A percentile compares a stretch with the other conserved stretches of the same genome.
Conservation (phyloP, 2,329 filamentous ascomycete species). For the Colletotrichum aenigma region DNA sequence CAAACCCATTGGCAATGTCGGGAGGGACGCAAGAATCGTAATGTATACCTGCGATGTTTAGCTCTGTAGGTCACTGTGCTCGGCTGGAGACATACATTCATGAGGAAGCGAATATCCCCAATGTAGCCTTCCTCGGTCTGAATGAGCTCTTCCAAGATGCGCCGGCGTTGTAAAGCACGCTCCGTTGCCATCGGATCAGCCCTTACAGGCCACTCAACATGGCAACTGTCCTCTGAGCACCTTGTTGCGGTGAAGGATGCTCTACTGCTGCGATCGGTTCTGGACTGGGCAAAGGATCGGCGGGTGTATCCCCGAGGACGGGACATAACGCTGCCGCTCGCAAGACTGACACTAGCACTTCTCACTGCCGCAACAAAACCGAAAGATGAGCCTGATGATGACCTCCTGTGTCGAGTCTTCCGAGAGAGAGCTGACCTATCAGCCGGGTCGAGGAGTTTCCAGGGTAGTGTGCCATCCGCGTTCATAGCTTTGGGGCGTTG, state of each 20-base stretch:
- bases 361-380: slow-evolving; percentile 81
- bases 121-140: slow-evolving; percentile 89
- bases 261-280: slow-evolving; percentile 66
- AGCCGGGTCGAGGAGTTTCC: slow-evolving; percentile 31
- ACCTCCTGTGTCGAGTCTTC: slow-evolving; percentile 53
- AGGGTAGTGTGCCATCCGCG: slow-evolving; percentile 35
- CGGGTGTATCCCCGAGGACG: slow-evolving; percentile 59
- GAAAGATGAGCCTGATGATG: slow-evolving; percentile 76
- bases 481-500: slow-evolving; percentile 36
- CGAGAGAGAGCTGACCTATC: slow-evolving; percentile 24
- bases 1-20: slow-evolving; percentile 66
- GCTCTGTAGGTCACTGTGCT: not conserved
- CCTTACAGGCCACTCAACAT: slow-evolving; percentile 56
- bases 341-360: slow-evolving; percentile 79
- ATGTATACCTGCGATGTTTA: slow-evolving; percentile 66
- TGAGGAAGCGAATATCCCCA: slow-evolving; percentile 82
- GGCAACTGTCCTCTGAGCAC: slow-evolving; percentile 68
- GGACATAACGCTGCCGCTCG: slow-evolving; percentile 71
- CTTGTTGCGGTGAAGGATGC: slow-evolving; percentile 65
- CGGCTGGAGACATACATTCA: slow-evolving; percentile 66
- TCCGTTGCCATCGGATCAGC: slow-evolving; percentile 73
- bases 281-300: slow-evolving; percentile 58
- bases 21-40: slow-evolving; percentile 74
- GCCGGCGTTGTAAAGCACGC: slow-evolving; percentile 76
- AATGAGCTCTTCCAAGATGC: slow-evolving; percentile 84